phyloP scores from a whole-genome alignment of 345 rosid species.

The Acer campestre region DNA sequence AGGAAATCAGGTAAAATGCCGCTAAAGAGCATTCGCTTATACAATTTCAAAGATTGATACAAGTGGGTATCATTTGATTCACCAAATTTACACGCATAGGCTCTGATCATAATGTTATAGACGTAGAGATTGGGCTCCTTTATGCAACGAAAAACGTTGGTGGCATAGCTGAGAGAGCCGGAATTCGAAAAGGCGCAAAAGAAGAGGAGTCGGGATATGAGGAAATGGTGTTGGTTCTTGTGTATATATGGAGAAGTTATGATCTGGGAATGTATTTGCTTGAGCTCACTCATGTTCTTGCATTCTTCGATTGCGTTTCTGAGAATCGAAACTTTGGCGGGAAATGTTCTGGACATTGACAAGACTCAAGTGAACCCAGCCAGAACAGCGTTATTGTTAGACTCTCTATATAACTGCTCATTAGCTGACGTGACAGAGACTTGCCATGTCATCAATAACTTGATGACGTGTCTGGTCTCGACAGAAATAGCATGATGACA shows the following conservation, averaged over 20 bases:
- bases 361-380: not conserved
- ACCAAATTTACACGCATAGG: slow-evolving; percentile 33
- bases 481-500: no score
- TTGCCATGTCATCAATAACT: no score
- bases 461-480: no score
- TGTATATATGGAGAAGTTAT: slow-evolving; percentile 32
- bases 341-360: slow-evolving; percentile 5
- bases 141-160: slow-evolving; percentile 35
- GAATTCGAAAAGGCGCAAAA: slow-evolving; percentile 42
- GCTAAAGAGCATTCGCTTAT: slow-evolving; percentile 43
- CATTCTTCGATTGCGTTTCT: slow-evolving; percentile 30
- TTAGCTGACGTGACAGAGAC: no score
- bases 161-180: slow-evolving; percentile 46
- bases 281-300: slow-evolving; percentile 41
- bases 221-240: slow-evolving; percentile 26
- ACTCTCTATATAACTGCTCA: no score
- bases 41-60: slow-evolving; percentile 30
- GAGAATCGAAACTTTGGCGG: slow-evolving; percentile 2
- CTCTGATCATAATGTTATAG: slow-evolving; percentile 64
- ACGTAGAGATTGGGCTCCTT: slow-evolving; percentile 32
- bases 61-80: not conserved
- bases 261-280: slow-evolving; percentile 49
- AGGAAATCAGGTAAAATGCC: slow-evolving; percentile 52
- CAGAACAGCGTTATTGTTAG: not conserved
- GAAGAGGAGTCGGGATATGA: slow-evolving; percentile 54